Base-by-base conservation (phyloP, 495 filamentous ascomycete genomes). In the Trichoderma gamsii region DNA sequence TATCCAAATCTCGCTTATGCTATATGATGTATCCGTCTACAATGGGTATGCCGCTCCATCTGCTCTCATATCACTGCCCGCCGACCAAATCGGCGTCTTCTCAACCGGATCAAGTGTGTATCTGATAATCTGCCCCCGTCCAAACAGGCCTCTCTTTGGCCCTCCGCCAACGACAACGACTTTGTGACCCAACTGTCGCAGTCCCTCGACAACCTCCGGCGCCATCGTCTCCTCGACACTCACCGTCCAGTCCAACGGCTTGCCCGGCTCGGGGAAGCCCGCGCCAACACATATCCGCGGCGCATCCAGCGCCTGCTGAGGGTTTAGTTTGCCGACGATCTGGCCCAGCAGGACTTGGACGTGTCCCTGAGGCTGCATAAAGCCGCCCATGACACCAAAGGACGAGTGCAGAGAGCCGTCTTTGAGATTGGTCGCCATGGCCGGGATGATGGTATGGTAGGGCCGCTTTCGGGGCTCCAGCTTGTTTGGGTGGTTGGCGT, bases 351-450 rank as follows among this genome's bases (percentile, higher is more conserved):
- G 78, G 3, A 97, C 92, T 77, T 99, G 95, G 16, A 98, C 91
- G 73, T 99, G 95, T 12, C 95, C 95, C 80, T 98, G 95, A 0
- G 95, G 95, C 81, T 99, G 95, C 96, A 99, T 98, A 78, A 93
- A 97, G 41, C 95, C 95, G 69, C 95, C 95, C 95, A 98, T 98
- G 64, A 97, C 93, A 63, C 95, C 96, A 71, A 92, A 96, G 0
- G 97, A 91, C 49, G 86, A 87, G 73, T 97, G 90, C 68, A 99
- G 77, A 21, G 81, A 86, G 23, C 83, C 84, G 70, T 94, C 92
- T 18, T 78, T 81, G 1, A 85, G 73, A 69, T 92, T 90, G 4
- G 95, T 98, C 63, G 95, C 85, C 76, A 97, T 83, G 0, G 90
- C 93, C 0, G 95, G 93, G 73, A 99, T 99, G 77, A 99, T 98